These are phyloP conservation scores for Candolleomyces aberdarensis DNA, from an alignment of 768 basidiomycete species.

Conservation along the genomic window DNA sequence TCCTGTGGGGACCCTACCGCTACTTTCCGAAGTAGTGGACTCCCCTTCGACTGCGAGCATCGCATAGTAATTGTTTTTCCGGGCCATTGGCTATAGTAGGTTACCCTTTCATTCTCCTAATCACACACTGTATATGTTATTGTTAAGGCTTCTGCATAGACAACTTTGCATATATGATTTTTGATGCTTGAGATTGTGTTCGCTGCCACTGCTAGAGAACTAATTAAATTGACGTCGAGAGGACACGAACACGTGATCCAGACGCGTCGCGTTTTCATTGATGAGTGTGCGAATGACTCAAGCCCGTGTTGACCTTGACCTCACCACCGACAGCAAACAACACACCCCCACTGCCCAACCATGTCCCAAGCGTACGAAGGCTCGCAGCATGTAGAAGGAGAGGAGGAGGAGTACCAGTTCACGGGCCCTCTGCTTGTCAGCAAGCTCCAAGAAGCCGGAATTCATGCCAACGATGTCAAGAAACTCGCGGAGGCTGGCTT, in stretches of 20 bases:
- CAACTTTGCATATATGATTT: too few species aligned
- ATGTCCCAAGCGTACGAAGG: constrained; percentile 60
- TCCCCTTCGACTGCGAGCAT: neutral
- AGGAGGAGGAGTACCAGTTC: constrained; percentile 56
- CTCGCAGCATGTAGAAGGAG: constrained; percentile 41
- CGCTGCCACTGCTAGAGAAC: too few species aligned
- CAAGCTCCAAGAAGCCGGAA: constrained; percentile 87
- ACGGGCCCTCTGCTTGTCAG: constrained; percentile 81
- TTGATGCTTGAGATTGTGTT: too few species aligned
- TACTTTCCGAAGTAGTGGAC: constrained; percentile 9
- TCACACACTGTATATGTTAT: too few species aligned
- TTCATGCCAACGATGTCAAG: constrained; percentile 88
- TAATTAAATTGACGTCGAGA: too few species aligned
- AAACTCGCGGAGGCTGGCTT: constrained; percentile 91
- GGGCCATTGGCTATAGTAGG: neutral
- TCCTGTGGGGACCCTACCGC: constrained; percentile 23
- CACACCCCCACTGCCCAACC: neutral
- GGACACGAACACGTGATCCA: too few species aligned
- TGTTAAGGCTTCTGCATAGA: too few species aligned
- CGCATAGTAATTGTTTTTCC: neutral
- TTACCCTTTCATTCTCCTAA: neutral
- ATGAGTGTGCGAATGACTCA: too few species aligned
- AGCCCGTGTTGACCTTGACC: too few species aligned
- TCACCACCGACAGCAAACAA: neutral
- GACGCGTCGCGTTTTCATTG: too few species aligned